phyloP scores from a whole-genome alignment of 345 rosid species.

The Xanthoceras sorbifolium region DNA sequence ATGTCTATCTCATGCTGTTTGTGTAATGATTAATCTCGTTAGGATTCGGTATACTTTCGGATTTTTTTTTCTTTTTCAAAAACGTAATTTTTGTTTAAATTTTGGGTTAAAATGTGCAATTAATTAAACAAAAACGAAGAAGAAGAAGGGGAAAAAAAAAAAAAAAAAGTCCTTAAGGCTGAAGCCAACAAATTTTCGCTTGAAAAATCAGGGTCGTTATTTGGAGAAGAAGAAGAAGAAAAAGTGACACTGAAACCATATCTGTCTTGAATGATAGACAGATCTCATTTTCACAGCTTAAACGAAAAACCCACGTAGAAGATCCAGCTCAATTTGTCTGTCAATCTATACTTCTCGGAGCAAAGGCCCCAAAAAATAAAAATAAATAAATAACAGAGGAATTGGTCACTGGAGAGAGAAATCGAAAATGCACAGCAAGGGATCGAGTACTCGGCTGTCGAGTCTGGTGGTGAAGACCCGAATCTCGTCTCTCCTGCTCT shows the following conservation, averaged over 20 bases:
- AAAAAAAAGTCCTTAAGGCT: too few relatives aligned
- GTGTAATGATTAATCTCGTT: too few relatives aligned
- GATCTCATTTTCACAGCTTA: background rate
- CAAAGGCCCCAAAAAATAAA: background rate
- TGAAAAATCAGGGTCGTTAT: too few relatives aligned
- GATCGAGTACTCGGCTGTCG: slow-evolving; percentile 40
- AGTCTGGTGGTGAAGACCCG: slow-evolving; percentile 44
- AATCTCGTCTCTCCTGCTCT: slow-evolving; percentile 60
- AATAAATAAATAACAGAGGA: background rate
- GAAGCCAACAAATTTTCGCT: too few relatives aligned
- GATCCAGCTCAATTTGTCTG: background rate
- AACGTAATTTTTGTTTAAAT: too few relatives aligned
- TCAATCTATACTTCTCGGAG: background rate
- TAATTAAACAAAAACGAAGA: too few relatives aligned
- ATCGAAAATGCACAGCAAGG: slow-evolving; percentile 48
- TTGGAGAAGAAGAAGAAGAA: background rate
- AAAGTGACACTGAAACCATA: background rate
- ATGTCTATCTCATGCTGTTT: too few relatives aligned
- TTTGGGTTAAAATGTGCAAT: too few relatives aligned
- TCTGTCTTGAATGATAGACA: background rate
- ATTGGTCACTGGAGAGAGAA: background rate
- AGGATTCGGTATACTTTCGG: too few relatives aligned
- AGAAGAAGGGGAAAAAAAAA: too few relatives aligned
- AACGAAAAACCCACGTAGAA: background rate
- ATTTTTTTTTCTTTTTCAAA: too few relatives aligned